Evolutionary conservation across 2,329 filamentous ascomycete genomes (phyloP).

Genomic region (Aspergillus sp.): DNA sequence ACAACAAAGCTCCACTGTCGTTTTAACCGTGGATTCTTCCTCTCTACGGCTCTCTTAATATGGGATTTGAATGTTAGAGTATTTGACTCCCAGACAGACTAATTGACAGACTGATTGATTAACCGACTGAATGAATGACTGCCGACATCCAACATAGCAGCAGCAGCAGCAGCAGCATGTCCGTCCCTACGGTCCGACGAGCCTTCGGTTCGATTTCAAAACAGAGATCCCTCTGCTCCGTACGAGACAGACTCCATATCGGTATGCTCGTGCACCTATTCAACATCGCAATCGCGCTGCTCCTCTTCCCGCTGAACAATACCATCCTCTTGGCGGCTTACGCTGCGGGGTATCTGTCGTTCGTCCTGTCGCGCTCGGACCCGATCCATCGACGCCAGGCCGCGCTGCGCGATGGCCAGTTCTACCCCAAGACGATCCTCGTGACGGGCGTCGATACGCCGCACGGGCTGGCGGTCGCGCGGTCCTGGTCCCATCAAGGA

Average conservation of each 20-base stretch:
- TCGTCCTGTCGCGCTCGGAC: conserved; percentile 18
- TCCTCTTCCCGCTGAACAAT: conserved; percentile 51
- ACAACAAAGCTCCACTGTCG: not conserved
- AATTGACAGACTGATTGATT: too few species aligned
- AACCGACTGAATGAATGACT: not conserved
- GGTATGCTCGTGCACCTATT: conserved; percentile 25
- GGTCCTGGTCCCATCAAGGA: conserved; percentile 62
- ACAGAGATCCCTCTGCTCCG: conserved; percentile 8
- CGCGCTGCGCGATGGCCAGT: conserved; percentile 32
- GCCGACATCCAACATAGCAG: not conserved
- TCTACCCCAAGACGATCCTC: conserved; percentile 58
- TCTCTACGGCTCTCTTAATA: not conserved
- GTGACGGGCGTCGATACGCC: conserved; percentile 73
- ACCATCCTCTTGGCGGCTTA: conserved; percentile 43
- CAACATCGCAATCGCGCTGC: conserved; percentile 25
- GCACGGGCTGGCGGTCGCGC: conserved; percentile 67
- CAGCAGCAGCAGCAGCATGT: conserved; percentile 16
- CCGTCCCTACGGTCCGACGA: conserved; percentile 19
- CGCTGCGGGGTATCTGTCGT: conserved; percentile 28
- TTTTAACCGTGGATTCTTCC: too few species aligned
- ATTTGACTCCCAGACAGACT: too few species aligned
- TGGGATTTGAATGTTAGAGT: too few species aligned
- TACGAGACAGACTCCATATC: conserved; percentile 10
- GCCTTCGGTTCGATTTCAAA: conserved; percentile 12
- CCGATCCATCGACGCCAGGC: conserved; percentile 22